phyloP scores from a whole-genome alignment of 1,139 yeast species.

The Kodamaea sp. region DNA sequence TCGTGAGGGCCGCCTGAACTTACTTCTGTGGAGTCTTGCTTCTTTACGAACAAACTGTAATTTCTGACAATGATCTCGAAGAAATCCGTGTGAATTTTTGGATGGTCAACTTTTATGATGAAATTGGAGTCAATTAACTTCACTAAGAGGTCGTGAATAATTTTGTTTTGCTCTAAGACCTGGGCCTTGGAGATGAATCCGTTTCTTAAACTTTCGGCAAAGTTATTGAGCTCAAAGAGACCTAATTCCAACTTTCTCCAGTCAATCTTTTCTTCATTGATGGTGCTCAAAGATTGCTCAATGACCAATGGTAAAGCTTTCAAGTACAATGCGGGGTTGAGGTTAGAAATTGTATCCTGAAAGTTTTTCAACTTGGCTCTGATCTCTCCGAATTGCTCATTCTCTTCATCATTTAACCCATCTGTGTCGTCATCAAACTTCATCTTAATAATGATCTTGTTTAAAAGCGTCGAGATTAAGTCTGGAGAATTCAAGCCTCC shows the following conservation, averaged over 20 bases:
- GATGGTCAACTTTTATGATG: conserved; percentile 59
- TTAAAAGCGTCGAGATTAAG: conserved; percentile 62
- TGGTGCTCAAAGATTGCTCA: conserved; percentile 52
- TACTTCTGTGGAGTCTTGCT: conserved; percentile 43
- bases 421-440: conserved; percentile 76
- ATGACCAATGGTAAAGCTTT: conserved; percentile 71
- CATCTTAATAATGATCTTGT: conserved; percentile 74
- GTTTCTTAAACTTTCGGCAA: conserved; percentile 77
- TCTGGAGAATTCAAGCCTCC: conserved; percentile 37
- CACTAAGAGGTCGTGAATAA: conserved; percentile 59
- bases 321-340: conserved; percentile 71
- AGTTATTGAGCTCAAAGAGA: conserved; percentile 72
- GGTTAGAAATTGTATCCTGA: conserved; percentile 81
- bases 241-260: conserved; percentile 92
- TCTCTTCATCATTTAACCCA: conserved; percentile 57
- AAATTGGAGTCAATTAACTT: conserved; percentile 64
- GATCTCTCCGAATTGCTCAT: conserved; percentile 77
- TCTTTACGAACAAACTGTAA: conserved; percentile 52
- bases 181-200: conserved; percentile 67
- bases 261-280: conserved; percentile 29
- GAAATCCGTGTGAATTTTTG: conserved; percentile 74
- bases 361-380: conserved; percentile 71
- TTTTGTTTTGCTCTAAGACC: conserved; percentile 53
- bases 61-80: conserved; percentile 87
- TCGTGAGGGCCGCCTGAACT: conserved; percentile 27